Base-by-base conservation (phyloP, 768 basidiomycete species). In the Naganishia kalamii region DNA sequence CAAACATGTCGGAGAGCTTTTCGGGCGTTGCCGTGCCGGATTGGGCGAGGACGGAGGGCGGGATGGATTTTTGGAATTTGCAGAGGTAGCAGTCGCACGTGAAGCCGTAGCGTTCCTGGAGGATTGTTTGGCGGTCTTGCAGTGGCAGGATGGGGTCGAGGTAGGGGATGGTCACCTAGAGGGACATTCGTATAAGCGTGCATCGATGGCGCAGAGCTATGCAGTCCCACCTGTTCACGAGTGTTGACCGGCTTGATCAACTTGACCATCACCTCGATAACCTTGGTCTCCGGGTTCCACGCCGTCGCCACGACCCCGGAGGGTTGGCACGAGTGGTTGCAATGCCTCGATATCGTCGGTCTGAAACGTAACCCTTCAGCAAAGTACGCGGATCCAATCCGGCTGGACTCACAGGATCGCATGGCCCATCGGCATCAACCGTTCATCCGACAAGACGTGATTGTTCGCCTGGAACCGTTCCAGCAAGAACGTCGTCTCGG, bases 91-190 rank as follows among this genome's bases (percentile, higher is more conserved):
- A 68, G 15, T 57, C 33, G 37, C 66, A 68, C 5, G 51, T 60
- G 62, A 68, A 68, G 4, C 52, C 62, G 62, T 68, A 68, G 2
- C 66, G 66, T 35, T 63, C 50, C 27, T 59, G 62, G n/a, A 68
- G 54, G 37, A 64, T 63, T 25, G 52, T 49, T 59, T 68, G 66
- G 33, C 66, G 66, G 46, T 68, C 62, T 35, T 49, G 32, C 1
- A 63, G 57, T 5, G 66, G 66, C n/a, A 68, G 30, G 54, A 68
- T 60, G 3, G 66, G 62, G 49, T 68, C 66, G 6, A 68, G 54
- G 54, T 68, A 68, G 4, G 66, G 60, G 50, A 68, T 68, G 3
- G 66, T 68, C 11, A 68, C 33, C 66, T 68, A 23, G 15, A 23
- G 19, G 1, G 40, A 4, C 15, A 2, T 5, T 27, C 3, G 32